These are phyloP conservation scores for Fomitopsis betulina DNA, from an alignment of 1,284 basidiomycete species.

Conservation along the genomic window DNA sequence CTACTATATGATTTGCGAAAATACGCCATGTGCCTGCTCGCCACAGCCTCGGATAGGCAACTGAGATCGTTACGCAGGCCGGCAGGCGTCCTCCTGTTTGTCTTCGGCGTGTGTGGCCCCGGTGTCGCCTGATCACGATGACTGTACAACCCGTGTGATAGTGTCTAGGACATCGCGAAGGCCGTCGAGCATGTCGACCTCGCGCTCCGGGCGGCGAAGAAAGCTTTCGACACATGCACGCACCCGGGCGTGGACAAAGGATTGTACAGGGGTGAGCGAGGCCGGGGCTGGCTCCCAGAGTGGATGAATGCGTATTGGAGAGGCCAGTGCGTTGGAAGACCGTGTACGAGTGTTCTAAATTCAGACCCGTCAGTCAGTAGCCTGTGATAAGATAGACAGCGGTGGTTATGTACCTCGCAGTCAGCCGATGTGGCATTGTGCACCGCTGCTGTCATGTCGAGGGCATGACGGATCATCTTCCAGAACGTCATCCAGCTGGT, in stretches of 20 bases:
- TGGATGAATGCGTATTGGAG: background rate
- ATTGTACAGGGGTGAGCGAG: slow-evolving; percentile 16
- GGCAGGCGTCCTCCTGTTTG: background rate
- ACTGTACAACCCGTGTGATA: background rate
- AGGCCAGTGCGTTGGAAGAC: no score
- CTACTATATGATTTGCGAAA: no score
- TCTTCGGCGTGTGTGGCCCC: background rate
- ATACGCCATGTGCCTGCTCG: no score
- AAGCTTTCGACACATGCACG: slow-evolving; percentile 21
- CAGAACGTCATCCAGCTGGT: slow-evolving; percentile 28
- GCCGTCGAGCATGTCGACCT: slow-evolving; percentile 10
- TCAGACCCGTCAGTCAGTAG: background rate
- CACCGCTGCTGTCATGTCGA: slow-evolving; percentile 4
- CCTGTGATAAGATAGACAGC: background rate
- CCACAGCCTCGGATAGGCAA: background rate
- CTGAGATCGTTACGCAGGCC: background rate
- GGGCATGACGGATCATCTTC: slow-evolving; percentile 24
- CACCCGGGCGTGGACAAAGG: slow-evolving; percentile 15
- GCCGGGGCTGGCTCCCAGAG: slow-evolving; percentile 19
- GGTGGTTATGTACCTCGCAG: background rate
- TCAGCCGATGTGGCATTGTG: background rate
- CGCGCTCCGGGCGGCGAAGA: slow-evolving; percentile 12
- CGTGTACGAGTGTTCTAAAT: background rate
- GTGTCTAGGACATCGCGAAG: slow-evolving; percentile 9
- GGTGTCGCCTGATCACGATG: background rate